Evolutionary conservation across 2,329 filamentous ascomycete species (phyloP).

Genomic region (Herpotrichia juniperi): DNA sequence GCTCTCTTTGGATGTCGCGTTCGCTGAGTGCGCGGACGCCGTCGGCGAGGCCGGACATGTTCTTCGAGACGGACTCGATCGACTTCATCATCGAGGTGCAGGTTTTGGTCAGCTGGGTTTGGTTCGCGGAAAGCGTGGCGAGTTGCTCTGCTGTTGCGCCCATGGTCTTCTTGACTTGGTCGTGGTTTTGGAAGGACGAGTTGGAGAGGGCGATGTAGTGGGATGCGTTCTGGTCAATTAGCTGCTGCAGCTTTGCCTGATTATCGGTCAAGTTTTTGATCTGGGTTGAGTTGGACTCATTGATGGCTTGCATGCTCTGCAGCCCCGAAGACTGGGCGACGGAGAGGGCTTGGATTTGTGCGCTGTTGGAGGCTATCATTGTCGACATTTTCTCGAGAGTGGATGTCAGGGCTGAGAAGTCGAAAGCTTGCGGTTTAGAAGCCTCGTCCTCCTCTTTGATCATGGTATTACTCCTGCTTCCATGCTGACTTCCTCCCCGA

Average conservation of each 20-base stretch:
- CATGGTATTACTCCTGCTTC: background rate
- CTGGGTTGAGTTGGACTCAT: constrained; percentile 40
- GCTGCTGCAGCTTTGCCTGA: constrained; percentile 35
- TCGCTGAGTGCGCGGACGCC: constrained; percentile 22
- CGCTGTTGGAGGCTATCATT: constrained; percentile 36
- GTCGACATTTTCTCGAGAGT: constrained; percentile 32
- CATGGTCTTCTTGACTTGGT: constrained; percentile 33
- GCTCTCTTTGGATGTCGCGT: constrained; percentile 21
- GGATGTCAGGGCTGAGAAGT: constrained; percentile 29
- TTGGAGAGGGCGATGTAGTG: constrained; percentile 45
- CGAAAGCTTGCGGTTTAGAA: constrained; percentile 15
- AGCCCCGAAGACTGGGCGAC: constrained; percentile 42
- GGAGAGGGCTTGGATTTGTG: constrained; percentile 39
- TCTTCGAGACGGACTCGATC: constrained; percentile 27
- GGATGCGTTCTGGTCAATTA: constrained; percentile 40
- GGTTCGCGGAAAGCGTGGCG: constrained; percentile 32
- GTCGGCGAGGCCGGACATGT: constrained; percentile 12
- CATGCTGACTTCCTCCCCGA: background rate
- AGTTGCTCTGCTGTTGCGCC: constrained; percentile 35
- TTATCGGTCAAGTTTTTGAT: constrained; percentile 41
- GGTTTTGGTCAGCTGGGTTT: constrained; percentile 33
- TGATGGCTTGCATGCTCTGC: constrained; percentile 44
- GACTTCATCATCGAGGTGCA: constrained; percentile 37
- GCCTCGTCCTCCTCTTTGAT: constrained; percentile 1
- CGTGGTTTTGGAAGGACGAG: constrained; percentile 34